Evolutionary conservation across 73 alveolate genomes (phyloP).

Genomic region (Tetrahymena elliotti): DNA sequence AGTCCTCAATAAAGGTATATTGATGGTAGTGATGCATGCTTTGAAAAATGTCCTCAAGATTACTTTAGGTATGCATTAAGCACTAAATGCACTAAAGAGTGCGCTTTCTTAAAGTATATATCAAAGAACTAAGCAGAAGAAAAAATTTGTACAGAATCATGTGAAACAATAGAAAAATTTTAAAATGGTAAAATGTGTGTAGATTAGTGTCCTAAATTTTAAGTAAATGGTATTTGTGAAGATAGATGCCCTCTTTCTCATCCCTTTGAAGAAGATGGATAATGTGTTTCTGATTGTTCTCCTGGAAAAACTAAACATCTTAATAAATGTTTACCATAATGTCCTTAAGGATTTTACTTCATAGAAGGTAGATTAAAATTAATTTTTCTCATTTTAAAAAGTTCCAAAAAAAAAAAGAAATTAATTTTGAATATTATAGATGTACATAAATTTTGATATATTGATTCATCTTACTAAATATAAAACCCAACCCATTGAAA

Average conservation of each 20-base stretch:
- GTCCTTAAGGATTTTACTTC: neutral
- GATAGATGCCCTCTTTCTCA: neutral
- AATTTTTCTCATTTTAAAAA: no score
- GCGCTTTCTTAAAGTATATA: neutral
- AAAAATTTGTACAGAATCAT: neutral
- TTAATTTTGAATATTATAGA: no score
- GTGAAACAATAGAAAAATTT: neutral
- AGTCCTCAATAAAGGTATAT: neutral
- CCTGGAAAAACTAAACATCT: neutral
- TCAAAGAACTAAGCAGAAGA: neutral
- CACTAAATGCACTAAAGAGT: neutral
- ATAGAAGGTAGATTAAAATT: neutral
- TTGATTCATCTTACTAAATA: no score
- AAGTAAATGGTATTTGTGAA: neutral
- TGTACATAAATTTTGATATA: no score
- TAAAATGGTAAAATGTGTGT: neutral
- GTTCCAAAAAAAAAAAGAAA: no score
- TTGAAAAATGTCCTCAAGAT: neutral
- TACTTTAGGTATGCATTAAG: neutral
- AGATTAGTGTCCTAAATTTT: neutral
- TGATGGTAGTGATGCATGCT: neutral
- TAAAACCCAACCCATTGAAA: no score
- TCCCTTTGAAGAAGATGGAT: neutral
- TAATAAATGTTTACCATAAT: neutral
- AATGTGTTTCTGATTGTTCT: neutral